Evolutionary conservation across 768 basidiomycete genomes (phyloP).

Genomic region (Lyophyllum shimeji): DNA sequence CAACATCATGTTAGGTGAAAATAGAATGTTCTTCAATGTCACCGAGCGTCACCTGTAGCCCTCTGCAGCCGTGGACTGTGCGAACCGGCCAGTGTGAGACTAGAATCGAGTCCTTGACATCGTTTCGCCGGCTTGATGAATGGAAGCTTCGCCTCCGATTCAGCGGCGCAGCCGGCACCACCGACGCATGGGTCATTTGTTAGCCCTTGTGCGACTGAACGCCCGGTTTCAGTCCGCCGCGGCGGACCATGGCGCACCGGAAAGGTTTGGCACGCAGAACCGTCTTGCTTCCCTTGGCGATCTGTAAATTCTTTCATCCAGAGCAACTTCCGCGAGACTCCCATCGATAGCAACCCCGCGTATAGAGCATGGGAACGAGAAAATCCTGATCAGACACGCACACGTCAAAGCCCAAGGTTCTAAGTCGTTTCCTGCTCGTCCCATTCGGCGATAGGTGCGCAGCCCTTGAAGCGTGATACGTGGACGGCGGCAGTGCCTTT

Average conservation of each 20-base stretch:
- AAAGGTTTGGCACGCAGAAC: neutral
- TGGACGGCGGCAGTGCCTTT: neutral
- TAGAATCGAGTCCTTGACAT: neutral
- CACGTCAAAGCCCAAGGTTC: neutral
- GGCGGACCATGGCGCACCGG: conserved; percentile 4
- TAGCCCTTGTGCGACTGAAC: neutral
- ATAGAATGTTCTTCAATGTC: conserved; percentile 5
- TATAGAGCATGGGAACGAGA: conserved; percentile 1
- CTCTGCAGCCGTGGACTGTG: neutral
- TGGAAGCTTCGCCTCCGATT: neutral
- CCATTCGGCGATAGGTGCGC: neutral
- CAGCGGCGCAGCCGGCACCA: neutral
- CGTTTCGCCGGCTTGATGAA: conserved; percentile 1
- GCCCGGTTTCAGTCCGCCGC: conserved; percentile 7
- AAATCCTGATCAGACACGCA: conserved; percentile 1
- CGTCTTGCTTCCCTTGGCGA: neutral
- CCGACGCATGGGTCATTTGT: neutral
- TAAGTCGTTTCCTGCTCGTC: neutral
- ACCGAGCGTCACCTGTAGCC: neutral
- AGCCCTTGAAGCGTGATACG: neutral
- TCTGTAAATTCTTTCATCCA: neutral
- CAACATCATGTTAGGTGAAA: neutral
- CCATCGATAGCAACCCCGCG: neutral
- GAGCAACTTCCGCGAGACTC: neutral
- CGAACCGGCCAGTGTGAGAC: neutral